Conservation (phyloP, 768 basidiomycete genomes). For the Hypholoma sublateritium region DNA sequence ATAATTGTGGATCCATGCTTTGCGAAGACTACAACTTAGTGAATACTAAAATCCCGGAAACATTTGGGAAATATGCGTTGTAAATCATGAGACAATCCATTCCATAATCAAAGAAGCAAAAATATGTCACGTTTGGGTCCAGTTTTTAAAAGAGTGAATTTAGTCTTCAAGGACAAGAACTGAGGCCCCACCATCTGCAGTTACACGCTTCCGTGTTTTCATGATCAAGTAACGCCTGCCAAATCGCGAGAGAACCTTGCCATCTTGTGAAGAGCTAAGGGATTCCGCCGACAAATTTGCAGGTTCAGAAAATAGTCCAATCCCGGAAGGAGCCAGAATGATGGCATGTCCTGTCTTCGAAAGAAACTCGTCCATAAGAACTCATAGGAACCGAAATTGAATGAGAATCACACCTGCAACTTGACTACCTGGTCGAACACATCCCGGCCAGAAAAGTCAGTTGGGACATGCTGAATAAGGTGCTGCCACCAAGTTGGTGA, state of each 20-base stretch:
- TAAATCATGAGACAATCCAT: too few species aligned
- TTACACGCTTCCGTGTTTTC: constrained; percentile 62
- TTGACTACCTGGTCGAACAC: constrained; percentile 67
- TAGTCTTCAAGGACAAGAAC: constrained; percentile 36
- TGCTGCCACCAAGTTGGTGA: constrained; percentile 79
- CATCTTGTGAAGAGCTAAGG: not conserved
- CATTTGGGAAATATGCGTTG: too few species aligned
- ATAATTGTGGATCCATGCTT: too few species aligned
- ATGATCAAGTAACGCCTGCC: constrained; percentile 60
- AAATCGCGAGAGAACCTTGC: constrained; percentile 41
- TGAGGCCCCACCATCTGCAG: constrained; percentile 65
- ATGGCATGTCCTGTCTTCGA: constrained; percentile 73
- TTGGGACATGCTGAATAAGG: constrained; percentile 63
- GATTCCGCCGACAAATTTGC: not conserved
- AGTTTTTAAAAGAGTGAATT: not conserved
- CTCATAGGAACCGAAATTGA: not conserved
- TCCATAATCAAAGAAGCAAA: too few species aligned
- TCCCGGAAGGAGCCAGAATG: constrained; percentile 63
- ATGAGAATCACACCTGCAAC: constrained; percentile 48
- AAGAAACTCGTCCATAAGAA: not conserved
- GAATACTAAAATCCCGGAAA: too few species aligned
- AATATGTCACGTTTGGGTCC: too few species aligned
- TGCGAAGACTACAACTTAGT: too few species aligned
- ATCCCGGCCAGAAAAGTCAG: constrained; percentile 55
- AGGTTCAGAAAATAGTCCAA: constrained; percentile 36